phyloP scores from a whole-genome alignment of 257 asterid species.

The Echium plantagineum region DNA sequence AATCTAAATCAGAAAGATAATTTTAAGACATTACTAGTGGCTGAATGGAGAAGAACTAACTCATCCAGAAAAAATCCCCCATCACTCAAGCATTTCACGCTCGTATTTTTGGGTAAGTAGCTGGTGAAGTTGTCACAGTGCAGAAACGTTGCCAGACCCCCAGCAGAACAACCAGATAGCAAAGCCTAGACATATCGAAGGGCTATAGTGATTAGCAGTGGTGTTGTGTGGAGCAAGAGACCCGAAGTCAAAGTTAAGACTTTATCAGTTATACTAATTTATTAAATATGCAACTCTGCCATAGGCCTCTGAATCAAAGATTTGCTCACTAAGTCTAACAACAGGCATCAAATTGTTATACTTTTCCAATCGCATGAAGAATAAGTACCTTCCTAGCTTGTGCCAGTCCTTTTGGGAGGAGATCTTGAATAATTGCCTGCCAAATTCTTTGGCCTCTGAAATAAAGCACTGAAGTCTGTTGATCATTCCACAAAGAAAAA shows the following conservation, averaged over 20 bases:
- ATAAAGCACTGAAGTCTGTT: conserved; percentile 76
- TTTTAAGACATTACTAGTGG: not conserved
- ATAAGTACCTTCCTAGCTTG: conserved; percentile 68
- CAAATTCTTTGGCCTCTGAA: conserved; percentile 96
- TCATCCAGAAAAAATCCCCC: conserved; percentile 84
- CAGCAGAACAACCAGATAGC: conserved; percentile 97
- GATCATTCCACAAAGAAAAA: conserved; percentile 26
- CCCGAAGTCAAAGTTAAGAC: too few relatives aligned
- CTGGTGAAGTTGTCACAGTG: conserved; percentile 70
- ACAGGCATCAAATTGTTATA: too few relatives aligned
- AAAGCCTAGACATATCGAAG: conserved; percentile 44
- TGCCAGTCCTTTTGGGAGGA: conserved; percentile 76
- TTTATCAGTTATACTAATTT: too few relatives aligned
- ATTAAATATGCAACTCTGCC: too few relatives aligned
- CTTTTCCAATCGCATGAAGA: not conserved
- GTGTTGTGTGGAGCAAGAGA: too few relatives aligned
- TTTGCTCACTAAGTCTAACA: too few relatives aligned
- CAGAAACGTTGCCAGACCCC: conserved; percentile 75
- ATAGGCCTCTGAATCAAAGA: too few relatives aligned
- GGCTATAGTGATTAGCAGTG: not conserved
- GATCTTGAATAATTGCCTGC: conserved; percentile 70
- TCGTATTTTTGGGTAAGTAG: conserved; percentile 57
- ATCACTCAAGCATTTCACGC: conserved; percentile 92
- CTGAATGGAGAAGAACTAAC: conserved; percentile 32
- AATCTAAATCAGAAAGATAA: not conserved